Evolutionary conservation across 1,284 basidiomycete species (phyloP).

Genomic region (Ceratorhiza oryzae-sativae): DNA sequence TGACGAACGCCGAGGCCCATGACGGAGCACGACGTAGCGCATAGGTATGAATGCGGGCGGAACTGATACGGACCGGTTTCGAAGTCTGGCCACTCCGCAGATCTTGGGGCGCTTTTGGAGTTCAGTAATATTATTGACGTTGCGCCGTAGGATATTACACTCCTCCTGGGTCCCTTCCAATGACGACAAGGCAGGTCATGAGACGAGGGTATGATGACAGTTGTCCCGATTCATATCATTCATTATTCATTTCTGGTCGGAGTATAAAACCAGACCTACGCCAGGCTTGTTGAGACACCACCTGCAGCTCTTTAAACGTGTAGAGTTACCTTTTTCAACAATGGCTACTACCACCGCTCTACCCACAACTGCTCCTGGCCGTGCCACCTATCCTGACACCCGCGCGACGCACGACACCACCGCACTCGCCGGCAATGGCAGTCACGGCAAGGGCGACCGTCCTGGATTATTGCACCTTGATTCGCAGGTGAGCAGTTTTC

Average conservation of each 20-base stretch:
- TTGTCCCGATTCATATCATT: not conserved
- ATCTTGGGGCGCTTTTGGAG: not conserved
- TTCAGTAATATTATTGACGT: not conserved
- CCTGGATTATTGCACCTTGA: conserved; percentile 20
- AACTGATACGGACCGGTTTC: not conserved
- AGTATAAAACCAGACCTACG: not conserved
- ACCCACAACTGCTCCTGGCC: not conserved
- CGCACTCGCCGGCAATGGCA: not conserved
- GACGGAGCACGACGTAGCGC: not conserved
- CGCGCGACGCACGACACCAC: not conserved
- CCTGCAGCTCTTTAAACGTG: too few species aligned
- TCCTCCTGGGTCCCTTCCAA: not conserved
- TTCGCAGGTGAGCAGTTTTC: conserved; percentile 11
- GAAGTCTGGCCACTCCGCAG: not conserved
- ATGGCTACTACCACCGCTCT: conserved; percentile 1
- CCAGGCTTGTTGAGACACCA: too few species aligned
- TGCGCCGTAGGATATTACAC: not conserved
- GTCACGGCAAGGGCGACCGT: conserved; percentile 9
- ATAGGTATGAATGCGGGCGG: not conserved
- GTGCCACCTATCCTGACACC: not conserved
- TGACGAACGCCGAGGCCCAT: not conserved
- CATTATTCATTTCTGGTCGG: not conserved
- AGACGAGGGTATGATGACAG: not conserved
- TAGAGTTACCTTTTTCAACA: too few species aligned
- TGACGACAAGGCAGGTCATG: not conserved